These are phyloP conservation scores for Fusarium secorum DNA, from an alignment of 2,329 filamentous ascomycete genomes.

Conservation along the genomic window DNA sequence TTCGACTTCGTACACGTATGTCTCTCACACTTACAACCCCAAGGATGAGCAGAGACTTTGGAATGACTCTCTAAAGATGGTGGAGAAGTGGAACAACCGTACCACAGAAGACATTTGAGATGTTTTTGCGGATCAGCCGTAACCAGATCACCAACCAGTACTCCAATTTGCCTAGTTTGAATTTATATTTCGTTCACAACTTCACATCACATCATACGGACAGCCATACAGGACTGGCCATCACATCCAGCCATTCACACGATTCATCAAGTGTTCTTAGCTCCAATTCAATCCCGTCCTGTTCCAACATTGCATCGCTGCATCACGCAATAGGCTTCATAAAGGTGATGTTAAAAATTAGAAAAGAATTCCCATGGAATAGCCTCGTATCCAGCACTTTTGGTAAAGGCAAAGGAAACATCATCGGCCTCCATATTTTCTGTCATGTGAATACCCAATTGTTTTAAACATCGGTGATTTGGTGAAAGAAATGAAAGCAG, in stretches of 20 bases:
- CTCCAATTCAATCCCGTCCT: background rate
- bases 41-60: background rate
- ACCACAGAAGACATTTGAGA: background rate
- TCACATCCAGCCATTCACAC: background rate
- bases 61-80: background rate
- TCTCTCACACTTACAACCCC: constrained; percentile 4
- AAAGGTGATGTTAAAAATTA: background rate
- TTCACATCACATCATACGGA: too few species aligned
- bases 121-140: background rate
- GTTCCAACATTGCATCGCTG: too few species aligned
- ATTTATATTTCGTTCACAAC: too few species aligned
- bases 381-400: background rate
- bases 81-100: background rate
- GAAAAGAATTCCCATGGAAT: rapidly evolving
- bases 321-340: background rate
- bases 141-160: background rate
- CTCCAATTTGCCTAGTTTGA: background rate
- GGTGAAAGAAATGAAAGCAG: too few species aligned
- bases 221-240: rapidly evolving
- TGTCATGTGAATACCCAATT: too few species aligned
- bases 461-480: too few species aligned
- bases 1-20: background rate
- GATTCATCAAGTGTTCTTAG: background rate
- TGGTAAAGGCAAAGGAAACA: background rate
- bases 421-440: background rate